Evolutionary conservation across 2,329 filamentous ascomycete genomes (phyloP), one percentile per base, ranked within the genome.

Genomic region (Epichloe typhina): DNA sequence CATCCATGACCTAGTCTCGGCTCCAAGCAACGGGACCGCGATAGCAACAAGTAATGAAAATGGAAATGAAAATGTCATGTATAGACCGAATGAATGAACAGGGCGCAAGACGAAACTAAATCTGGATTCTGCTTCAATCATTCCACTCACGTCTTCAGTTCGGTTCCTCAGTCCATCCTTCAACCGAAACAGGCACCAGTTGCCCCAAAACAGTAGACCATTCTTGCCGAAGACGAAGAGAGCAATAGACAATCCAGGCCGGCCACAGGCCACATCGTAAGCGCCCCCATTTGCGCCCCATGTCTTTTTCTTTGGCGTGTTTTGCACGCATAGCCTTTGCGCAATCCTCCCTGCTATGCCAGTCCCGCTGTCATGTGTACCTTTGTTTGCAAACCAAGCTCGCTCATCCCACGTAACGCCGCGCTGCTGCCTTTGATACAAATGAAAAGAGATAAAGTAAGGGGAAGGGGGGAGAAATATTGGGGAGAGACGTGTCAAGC

Each of bases 391-490:
- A 48, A 39, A 31, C 13, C 39, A 42, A 41, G 15, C n/a, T 26
- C 23, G 40, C 9, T 31, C 26, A 31, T 43, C 26, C 52, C 45
- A 51, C 39, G 33, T 41, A 55, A 58, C 57, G 57, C 57, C 57
- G 52, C 56, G 57, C 57, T 58, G 51, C 55, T 57, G 54, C 50
- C 54, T 50, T 55, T 52, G 53, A 53, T 50, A 55, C 51, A 54
- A 46, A 51, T 43, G 43, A 55, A 33, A 8, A 26, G 19, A 50
- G 17, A 45, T 15, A 23, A 46, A 42, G 13, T n/a, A 49, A 35
- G n/a, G 13, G 17, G 17, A 19, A 19, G 17, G 17, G 17, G 17
- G 6, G 26, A 5, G 17, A 0, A 0, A 7, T 31, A 31, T 4
- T 31, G 11, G 42, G 23, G 7, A 11, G 11, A 31, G 26, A 31